Percentiles rank a stretch among this genome's conserved stretches.
Conservation (phyloP, 495 filamentous ascomycete species). For the Antarctomyces pellizariae region DNA sequence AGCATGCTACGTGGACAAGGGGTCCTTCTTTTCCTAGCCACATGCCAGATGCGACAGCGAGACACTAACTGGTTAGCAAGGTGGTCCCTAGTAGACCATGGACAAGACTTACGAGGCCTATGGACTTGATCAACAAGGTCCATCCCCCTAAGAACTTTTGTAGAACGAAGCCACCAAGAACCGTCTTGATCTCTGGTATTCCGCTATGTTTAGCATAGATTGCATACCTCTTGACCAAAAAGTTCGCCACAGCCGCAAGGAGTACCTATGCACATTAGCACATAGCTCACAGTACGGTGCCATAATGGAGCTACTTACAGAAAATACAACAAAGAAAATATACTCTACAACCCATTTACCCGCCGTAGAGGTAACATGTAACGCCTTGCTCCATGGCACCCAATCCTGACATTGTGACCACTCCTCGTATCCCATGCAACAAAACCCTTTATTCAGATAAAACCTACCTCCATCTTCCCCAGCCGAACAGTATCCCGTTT, state of each 20-base stretch:
- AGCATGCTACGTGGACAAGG: slow-evolving; percentile 91
- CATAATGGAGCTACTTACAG: slow-evolving; percentile 35
- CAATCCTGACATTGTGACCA: slow-evolving; percentile 58
- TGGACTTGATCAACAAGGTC: slow-evolving; percentile 78
- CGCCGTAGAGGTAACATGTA: slow-evolving; percentile 36
- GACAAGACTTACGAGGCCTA: slow-evolving; percentile 50
- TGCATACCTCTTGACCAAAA: slow-evolving; percentile 66
- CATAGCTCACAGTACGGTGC: neutral
- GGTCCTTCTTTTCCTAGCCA: slow-evolving; percentile 99
- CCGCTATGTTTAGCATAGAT: slow-evolving; percentile 85
- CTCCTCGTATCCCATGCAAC: slow-evolving; percentile 76
- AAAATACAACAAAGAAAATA: slow-evolving; percentile 60
- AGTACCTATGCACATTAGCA: slow-evolving; percentile 29
- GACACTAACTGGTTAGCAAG: slow-evolving; percentile 32
- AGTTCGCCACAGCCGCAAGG: slow-evolving; percentile 57
- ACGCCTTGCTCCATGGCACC: slow-evolving; percentile 59
- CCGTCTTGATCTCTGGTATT: slow-evolving; percentile 94
- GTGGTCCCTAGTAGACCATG: neutral
- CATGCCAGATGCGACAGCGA: slow-evolving; percentile 84
- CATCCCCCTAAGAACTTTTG: slow-evolving; percentile 76
- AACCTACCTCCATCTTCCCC: slow-evolving; percentile 58
- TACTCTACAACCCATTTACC: slow-evolving; percentile 69
- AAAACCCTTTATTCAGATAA: slow-evolving; percentile 77
- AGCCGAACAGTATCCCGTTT: slow-evolving; percentile 67
- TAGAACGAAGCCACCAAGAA: slow-evolving; percentile 88